A percentile compares a stretch with the other conserved stretches of the same genome.
Evolutionary conservation across 129 eudicot genomes (phyloP).

Genomic region (Ambrosia trifida): DNA sequence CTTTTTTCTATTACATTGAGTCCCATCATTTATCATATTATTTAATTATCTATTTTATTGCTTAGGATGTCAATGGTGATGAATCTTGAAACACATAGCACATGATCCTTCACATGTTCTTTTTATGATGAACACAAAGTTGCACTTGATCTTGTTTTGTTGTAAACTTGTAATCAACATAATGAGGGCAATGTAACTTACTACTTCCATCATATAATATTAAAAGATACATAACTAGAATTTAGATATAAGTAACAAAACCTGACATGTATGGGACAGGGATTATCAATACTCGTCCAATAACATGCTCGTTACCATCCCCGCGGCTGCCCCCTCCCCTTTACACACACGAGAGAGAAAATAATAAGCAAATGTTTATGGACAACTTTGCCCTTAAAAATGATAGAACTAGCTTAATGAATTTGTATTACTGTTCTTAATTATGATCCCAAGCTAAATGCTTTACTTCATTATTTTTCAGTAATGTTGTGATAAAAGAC

Average conservation of each 20-base stretch:
- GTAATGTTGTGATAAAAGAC: slow-evolving; percentile 78
- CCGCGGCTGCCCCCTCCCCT: too few relatives aligned
- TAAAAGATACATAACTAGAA: not conserved
- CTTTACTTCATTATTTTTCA: slow-evolving; percentile 34
- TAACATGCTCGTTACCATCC: too few relatives aligned
- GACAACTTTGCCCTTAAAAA: too few relatives aligned
- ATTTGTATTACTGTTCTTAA: not conserved
- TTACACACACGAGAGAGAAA: too few relatives aligned
- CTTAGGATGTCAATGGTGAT: slow-evolving; percentile 19
- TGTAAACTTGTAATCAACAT: slow-evolving; percentile 27
- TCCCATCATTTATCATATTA: not conserved
- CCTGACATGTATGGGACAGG: too few relatives aligned
- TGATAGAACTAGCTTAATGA: not conserved
- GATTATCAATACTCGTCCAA: too few relatives aligned
- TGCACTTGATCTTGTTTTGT: slow-evolving; percentile 29
- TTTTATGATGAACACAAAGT: slow-evolving; percentile 16
- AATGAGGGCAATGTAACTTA: slow-evolving; percentile 14
- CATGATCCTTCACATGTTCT: slow-evolving; percentile 32
- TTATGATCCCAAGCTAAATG: slow-evolving; percentile 12
- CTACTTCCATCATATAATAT: slow-evolving; percentile 8
- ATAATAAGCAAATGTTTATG: too few relatives aligned
- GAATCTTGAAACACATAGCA: slow-evolving; percentile 24
- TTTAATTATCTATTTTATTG: slow-evolving; percentile 4
- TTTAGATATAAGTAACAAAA: not conserved
- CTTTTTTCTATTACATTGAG: not conserved